A percentile compares a stretch with the other conserved stretches of the same genome.
These are phyloP conservation scores for Fraxinus americana DNA, from an alignment of 257 asterid species.

Conservation along the genomic window DNA sequence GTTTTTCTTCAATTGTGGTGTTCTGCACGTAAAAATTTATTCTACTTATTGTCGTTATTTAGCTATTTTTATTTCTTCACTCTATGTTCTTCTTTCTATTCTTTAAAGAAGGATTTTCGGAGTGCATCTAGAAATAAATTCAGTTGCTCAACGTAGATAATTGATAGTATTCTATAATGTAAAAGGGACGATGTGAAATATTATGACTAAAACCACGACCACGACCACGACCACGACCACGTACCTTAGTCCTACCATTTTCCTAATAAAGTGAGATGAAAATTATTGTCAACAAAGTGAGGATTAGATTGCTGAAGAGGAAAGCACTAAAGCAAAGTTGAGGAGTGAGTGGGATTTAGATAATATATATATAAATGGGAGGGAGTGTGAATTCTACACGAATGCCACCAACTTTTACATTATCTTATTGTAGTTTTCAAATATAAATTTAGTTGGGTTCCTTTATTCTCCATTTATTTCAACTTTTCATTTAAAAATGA, in stretches of 20 bases:
- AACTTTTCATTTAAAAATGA: not conserved
- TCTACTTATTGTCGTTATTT: too few species aligned
- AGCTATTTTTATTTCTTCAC: too few species aligned
- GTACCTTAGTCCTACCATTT: not conserved
- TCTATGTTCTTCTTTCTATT: too few species aligned
- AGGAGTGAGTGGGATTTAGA: slow-evolving; percentile 9
- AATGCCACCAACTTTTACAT: slow-evolving; percentile 37
- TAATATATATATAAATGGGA: slow-evolving; percentile 22
- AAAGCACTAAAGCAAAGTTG: slow-evolving; percentile 29
- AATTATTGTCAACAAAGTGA: slow-evolving; percentile 10
- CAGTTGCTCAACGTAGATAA: too few species aligned
- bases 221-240: too few species aligned
- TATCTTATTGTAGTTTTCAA: not conserved
- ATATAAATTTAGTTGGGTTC: not conserved
- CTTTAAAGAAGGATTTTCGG: too few species aligned
- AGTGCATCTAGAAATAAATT: too few species aligned
- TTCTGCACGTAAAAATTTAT: too few species aligned
- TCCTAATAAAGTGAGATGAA: not conserved
- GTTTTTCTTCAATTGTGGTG: too few species aligned
- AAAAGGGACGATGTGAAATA: not conserved
- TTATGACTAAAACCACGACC: too few species aligned
- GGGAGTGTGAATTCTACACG: slow-evolving; percentile 63
- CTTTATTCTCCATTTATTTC: not conserved
- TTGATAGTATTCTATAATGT: too few species aligned
- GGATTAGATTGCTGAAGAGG: slow-evolving; percentile 50